phyloP scores from a whole-genome alignment of 768 basidiomycete genomes.

The Suillus americanus region DNA sequence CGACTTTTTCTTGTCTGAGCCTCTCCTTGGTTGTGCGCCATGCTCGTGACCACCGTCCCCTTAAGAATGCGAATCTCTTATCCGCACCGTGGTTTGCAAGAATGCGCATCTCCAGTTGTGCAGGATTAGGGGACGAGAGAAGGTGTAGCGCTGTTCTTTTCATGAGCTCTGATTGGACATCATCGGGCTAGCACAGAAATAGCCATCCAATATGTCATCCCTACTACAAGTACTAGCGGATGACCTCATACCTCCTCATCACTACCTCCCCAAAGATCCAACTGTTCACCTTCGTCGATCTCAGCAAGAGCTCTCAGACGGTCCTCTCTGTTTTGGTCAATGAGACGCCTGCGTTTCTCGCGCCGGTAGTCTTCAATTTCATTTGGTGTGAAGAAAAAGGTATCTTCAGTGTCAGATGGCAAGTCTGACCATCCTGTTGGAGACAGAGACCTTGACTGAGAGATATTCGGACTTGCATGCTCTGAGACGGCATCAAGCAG shows the following conservation, averaged over 20 bases:
- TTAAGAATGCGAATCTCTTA: conserved; percentile 75
- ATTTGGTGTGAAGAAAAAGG: conserved; percentile 69
- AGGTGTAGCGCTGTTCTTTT: conserved; percentile 71
- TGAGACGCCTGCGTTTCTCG: conserved; percentile 62
- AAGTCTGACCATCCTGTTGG: conserved; percentile 80
- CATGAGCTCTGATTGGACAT: conserved; percentile 65
- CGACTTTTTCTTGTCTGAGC: conserved; percentile 29
- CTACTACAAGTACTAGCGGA: background rate
- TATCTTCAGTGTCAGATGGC: conserved; percentile 84
- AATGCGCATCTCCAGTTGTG: conserved; percentile 85
- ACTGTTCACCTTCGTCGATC: conserved; percentile 36
- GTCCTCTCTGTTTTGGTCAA: conserved; percentile 61
- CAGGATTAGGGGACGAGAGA: conserved; percentile 68
- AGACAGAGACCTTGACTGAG: conserved; percentile 32
- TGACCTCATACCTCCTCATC: conserved; percentile 61
- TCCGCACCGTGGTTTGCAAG: conserved; percentile 83
- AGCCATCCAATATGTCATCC: background rate
- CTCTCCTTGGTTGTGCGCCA: conserved; percentile 62
- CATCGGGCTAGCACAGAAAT: conserved; percentile 50
- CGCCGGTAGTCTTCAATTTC: conserved; percentile 67
- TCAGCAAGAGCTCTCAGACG: conserved; percentile 58
- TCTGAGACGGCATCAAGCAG: conserved; percentile 55
- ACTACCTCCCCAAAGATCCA: conserved; percentile 63
- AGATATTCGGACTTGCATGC: background rate
- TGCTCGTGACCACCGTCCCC: conserved; percentile 66